Evolutionary conservation across 2,329 filamentous ascomycete species (phyloP).

Genomic region (Rutstroemia sydowiana): DNA sequence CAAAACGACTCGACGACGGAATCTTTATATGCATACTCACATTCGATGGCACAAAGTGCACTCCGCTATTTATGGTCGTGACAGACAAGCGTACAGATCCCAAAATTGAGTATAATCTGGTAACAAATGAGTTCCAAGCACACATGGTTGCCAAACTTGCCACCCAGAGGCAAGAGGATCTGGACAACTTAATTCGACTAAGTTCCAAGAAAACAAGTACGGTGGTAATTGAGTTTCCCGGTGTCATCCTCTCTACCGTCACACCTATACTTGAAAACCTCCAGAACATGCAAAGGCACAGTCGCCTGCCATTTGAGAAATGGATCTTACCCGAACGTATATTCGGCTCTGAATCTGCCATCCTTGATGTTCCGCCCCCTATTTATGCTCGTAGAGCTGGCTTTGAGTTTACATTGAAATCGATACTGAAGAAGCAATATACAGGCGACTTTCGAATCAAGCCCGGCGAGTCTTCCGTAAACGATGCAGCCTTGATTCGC

Average conservation of each 20-base stretch:
- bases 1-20: conserved; percentile 38
- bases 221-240: conserved; percentile 1
- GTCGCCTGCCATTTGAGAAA: not conserved
- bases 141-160: not conserved
- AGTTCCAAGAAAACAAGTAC: not conserved
- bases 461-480: not conserved
- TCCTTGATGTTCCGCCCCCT: conserved; percentile 17
- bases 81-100: not conserved
- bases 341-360: not conserved
- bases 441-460: conserved; percentile 8
- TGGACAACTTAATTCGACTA: not conserved
- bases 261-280: conserved; percentile 3
- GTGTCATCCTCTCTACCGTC: conserved; percentile 1
- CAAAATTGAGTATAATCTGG: not conserved
- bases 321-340: conserved; percentile 3
- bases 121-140: not conserved
- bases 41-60: conserved; percentile 24
- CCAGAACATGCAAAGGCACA: not conserved
- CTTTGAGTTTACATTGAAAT: conserved; percentile 14
- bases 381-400: conserved; percentile 12
- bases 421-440: conserved; percentile 15
- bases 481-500: conserved; percentile 16
- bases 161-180: not conserved
- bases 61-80: not conserved
- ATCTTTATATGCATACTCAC: conserved; percentile 40